These are phyloP conservation scores for Castanospermum australe DNA, from an alignment of 306 rosid species.

Conservation along the genomic window DNA sequence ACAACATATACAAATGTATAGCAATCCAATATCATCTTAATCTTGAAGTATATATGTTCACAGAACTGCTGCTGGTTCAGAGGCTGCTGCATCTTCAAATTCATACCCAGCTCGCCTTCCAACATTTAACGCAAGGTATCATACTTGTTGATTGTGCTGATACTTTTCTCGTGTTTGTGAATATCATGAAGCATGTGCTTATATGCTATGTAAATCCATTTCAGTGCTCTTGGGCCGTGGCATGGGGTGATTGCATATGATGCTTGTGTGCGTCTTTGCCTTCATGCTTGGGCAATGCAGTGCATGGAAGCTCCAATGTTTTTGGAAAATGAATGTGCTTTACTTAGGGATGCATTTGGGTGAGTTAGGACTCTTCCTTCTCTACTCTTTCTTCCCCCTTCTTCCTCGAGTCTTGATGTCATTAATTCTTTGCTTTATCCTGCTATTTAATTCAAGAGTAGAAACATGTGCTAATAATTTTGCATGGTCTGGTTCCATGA, in stretches of 20 bases:
- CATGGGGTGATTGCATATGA: constrained; percentile 89
- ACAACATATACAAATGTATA: neutral
- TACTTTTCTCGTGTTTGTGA: constrained; percentile 4
- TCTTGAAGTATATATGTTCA: constrained; percentile 20
- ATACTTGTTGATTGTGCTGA: constrained; percentile 15
- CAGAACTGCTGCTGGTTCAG: constrained; percentile 66
- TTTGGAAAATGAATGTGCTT: constrained; percentile 89
- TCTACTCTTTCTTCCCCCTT: neutral
- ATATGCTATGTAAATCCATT: constrained; percentile 30
- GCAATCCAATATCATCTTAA: neutral
- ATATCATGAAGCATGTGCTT: constrained; percentile 24
- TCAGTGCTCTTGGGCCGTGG: constrained; percentile 97
- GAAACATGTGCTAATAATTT: neutral
- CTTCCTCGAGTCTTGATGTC: neutral
- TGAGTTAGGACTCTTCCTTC: constrained; percentile 45
- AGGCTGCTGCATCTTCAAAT: constrained; percentile 60
- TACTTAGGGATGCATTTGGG: constrained; percentile 87
- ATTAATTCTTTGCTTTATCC: neutral
- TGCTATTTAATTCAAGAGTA: neutral
- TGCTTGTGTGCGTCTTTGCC: constrained; percentile 96
- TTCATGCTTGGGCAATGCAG: constrained; percentile 99
- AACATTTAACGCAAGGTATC: constrained; percentile 91
- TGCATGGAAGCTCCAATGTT: constrained; percentile 98
- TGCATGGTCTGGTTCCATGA: constrained; percentile 8
- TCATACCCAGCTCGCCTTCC: constrained; percentile 73